Evolutionary conservation across 2,329 filamentous ascomycete species (phyloP), one percentile per base, ranked within the genome.

Genomic region (Alternaria triticina): DNA sequence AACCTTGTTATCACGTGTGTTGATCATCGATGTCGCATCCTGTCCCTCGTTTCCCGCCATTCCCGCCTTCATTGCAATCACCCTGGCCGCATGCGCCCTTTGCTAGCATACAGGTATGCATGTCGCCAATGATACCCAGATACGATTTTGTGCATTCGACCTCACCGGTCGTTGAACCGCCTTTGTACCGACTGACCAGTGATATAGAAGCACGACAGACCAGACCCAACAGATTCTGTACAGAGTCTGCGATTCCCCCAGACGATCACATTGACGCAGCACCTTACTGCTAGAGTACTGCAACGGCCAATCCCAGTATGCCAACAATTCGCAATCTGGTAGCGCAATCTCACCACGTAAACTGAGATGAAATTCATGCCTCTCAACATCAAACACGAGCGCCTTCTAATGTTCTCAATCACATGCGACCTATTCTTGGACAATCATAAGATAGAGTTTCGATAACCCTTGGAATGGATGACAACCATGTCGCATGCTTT

Each of bases 41-140:
- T 76, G 74, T 70, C 74, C 72, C 65, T 67, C 44, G 64, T 66
- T 67, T 75, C 67, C 71, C 74, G 71, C 70, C 51, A 72, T 70
- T 68, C 74, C 67, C 67, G 63, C 70, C 68, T 67, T 69, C 72
- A 66, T 59, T 56, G 64, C 44, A 50, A 63, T 62, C 68, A 67
- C 49, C 60, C 60, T 57, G 50, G 46, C 58, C 54, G 49, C 28
- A 49, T 55, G 56, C 57, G 30, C 65, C 72, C 54, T 68, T 74
- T 73, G 64, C 69, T 64, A 64, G 47, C 54, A 46, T 54, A 57
- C 57, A 58, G 51, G 36, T 58, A 54, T 54, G 55, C 56, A 67
- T 56, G 45, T 28, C 30, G 51, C 27, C 36, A 45, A 56, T 55
- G 54, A 51, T 60, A 36, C 20, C 33, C 20, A 25, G 17, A 47